Evolutionary conservation across 2,329 filamentous ascomycete genomes (phyloP).

Genomic region (Paraconiothyrium brasiliense): DNA sequence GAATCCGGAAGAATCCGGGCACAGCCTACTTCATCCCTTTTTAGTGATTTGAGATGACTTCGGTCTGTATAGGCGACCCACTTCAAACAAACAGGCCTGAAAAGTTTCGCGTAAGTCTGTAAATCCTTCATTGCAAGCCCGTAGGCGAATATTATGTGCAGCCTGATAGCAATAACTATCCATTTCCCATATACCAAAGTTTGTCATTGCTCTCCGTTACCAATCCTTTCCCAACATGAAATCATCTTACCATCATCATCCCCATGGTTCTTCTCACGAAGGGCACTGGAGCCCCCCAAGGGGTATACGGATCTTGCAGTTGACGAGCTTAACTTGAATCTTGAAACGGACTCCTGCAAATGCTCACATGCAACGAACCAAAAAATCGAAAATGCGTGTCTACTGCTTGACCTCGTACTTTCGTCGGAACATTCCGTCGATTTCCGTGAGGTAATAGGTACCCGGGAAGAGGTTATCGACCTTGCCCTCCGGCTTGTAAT

Average conservation of each 20-base stretch:
- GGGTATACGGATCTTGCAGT: constrained; percentile 23
- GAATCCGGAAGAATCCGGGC: neutral
- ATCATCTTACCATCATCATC: constrained; percentile 11
- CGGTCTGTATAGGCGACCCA: neutral
- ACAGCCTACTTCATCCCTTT: neutral
- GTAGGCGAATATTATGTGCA: constrained; percentile 12
- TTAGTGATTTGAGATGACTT: neutral
- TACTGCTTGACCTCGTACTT: constrained; percentile 61
- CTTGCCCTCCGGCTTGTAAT: constrained; percentile 57
- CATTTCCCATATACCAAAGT: constrained; percentile 5
- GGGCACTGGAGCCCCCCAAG: constrained; percentile 17
- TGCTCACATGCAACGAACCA: constrained; percentile 45
- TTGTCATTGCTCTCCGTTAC: constrained; percentile 9
- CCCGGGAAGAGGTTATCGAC: constrained; percentile 56
- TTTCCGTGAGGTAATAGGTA: constrained; percentile 61
- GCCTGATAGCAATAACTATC: constrained; percentile 3
- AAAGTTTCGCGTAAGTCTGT: neutral
- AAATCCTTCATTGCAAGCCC: constrained; percentile 9
- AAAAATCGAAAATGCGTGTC: constrained; percentile 31
- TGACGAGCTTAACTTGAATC: constrained; percentile 39
- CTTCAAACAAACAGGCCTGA: neutral
- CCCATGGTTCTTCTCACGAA: constrained; percentile 2
- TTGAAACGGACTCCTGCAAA: constrained; percentile 46
- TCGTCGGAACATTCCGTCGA: constrained; percentile 63
- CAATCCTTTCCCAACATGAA: neutral